A percentile compares a stretch with the other conserved stretches of the same genome.
These are phyloP conservation scores for Colletotrichum sp. DNA, from an alignment of 2,329 filamentous ascomycete genomes.

Conservation along the genomic window DNA sequence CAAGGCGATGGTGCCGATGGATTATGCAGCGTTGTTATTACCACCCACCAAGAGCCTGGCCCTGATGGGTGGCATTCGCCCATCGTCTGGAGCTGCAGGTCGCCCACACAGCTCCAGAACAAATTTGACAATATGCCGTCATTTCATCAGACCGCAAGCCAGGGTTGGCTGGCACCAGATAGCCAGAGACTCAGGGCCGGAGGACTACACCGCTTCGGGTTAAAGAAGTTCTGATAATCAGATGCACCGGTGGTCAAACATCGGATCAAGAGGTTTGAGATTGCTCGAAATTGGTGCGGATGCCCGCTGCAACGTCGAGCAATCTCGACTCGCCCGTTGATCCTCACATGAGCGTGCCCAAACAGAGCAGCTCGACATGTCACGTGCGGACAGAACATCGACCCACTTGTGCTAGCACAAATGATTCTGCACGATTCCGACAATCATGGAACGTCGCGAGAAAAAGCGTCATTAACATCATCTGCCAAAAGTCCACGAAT, in stretches of 20 bases:
- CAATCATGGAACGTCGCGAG: neutral
- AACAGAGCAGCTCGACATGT: neutral
- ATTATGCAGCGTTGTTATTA: neutral
- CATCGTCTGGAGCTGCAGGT: neutral
- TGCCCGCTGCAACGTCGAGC: constrained; percentile 9
- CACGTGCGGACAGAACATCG: neutral
- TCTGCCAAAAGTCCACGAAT: neutral
- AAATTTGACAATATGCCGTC: constrained; percentile 14
- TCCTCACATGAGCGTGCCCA: constrained; percentile 12
- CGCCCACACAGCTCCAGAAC: neutral
- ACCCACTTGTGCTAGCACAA: neutral
- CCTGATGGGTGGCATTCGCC: neutral
- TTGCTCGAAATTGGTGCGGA: constrained; percentile 17
- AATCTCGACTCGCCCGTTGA: constrained; percentile 20
- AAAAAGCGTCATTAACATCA: neutral
- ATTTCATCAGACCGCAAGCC: neutral
- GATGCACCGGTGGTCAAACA: neutral
- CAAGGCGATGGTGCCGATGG: neutral
- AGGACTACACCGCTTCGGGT: neutral
- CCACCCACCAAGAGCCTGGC: neutral
- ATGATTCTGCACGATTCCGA: neutral
- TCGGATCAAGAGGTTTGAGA: neutral
- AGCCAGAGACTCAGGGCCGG: neutral
- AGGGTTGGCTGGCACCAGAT: neutral
- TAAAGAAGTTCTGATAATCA: neutral